Conservation (phyloP, 495 filamentous ascomycete species). For the Hypoxylon intermedium region DNA sequence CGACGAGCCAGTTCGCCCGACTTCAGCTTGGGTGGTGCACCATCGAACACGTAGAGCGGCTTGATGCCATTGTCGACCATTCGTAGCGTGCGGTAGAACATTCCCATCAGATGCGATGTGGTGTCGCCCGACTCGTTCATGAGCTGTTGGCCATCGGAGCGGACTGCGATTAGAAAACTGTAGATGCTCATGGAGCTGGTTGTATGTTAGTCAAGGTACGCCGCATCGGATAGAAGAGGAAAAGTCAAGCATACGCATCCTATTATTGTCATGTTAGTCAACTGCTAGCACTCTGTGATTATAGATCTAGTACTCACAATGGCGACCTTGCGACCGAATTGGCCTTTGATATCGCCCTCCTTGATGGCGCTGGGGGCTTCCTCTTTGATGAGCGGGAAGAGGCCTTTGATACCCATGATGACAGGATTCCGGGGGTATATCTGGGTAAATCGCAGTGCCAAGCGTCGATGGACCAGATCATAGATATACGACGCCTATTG, state of each 20-base stretch:
- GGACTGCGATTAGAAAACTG: slow-evolving; percentile 96
- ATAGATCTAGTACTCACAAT: slow-evolving; percentile 70
- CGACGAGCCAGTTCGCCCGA: slow-evolving; percentile 94
- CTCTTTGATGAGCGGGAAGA: slow-evolving; percentile 87
- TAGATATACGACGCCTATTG: too few species aligned
- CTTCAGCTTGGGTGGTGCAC: slow-evolving; percentile 94
- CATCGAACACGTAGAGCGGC: slow-evolving; percentile 97
- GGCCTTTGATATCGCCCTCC: slow-evolving; percentile 95
- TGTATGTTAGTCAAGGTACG: slow-evolving; percentile 34
- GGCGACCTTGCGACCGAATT: slow-evolving; percentile 95
- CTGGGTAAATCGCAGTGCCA: background rate
- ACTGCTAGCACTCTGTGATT: background rate
- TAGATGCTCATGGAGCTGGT: slow-evolving; percentile 97
- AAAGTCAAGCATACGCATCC: slow-evolving; percentile 77
- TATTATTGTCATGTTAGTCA: slow-evolving; percentile 50
- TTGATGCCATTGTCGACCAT: slow-evolving; percentile 99
- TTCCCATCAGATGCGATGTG: slow-evolving; percentile 97
- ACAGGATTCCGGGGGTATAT: background rate
- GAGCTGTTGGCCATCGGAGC: slow-evolving; percentile 93
- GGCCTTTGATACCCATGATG: slow-evolving; percentile 91
- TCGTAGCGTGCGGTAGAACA: slow-evolving; percentile 98
- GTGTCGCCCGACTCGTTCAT: slow-evolving; percentile 94
- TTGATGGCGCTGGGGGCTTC: slow-evolving; percentile 94
- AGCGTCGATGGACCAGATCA: too few species aligned
- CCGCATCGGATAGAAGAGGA: background rate